These are phyloP conservation scores for Ambispora gerdemannii DNA, from an alignment of 192 early-diverging fungal species.

Conservation along the genomic window DNA sequence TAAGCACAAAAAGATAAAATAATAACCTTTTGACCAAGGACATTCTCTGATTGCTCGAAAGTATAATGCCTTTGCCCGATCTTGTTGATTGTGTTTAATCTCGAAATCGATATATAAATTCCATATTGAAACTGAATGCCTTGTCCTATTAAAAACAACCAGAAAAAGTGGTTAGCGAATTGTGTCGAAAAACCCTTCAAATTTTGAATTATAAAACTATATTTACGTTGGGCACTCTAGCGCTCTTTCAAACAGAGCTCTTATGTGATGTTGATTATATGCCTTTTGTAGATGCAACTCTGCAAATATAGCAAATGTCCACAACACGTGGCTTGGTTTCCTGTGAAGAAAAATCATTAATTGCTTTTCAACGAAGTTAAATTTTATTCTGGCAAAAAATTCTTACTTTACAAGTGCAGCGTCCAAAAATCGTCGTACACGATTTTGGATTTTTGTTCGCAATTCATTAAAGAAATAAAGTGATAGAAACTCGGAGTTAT, in stretches of 20 bases:
- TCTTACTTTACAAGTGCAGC: constrained; percentile 42
- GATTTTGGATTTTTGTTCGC: constrained; percentile 55
- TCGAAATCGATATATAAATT: constrained; percentile 61
- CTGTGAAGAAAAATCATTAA: constrained; percentile 35
- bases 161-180: constrained; percentile 27
- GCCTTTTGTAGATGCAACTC: constrained; percentile 52
- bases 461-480: constrained; percentile 61
- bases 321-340: constrained; percentile 51
- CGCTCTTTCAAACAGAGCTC: constrained; percentile 58
- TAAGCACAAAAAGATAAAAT: constrained; percentile 2
- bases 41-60: constrained; percentile 61
- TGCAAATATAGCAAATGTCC: constrained; percentile 53
- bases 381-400: not conserved
- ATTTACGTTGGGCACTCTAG: constrained; percentile 45
- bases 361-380: not conserved
- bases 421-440: constrained; percentile 48
- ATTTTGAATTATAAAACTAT: not conserved
- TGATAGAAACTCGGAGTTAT: constrained; percentile 52
- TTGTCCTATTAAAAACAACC: constrained; percentile 41
- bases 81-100: constrained; percentile 38
- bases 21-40: constrained; percentile 66
- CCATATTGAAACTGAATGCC: constrained; percentile 55
- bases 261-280: constrained; percentile 53
- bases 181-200: constrained; percentile 8
- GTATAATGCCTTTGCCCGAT: constrained; percentile 49